A percentile compares a stretch with the other conserved stretches of the same genome.
These are phyloP conservation scores for Linum trigynum DNA, from an alignment of 345 rosid species.

Conservation along the genomic window DNA sequence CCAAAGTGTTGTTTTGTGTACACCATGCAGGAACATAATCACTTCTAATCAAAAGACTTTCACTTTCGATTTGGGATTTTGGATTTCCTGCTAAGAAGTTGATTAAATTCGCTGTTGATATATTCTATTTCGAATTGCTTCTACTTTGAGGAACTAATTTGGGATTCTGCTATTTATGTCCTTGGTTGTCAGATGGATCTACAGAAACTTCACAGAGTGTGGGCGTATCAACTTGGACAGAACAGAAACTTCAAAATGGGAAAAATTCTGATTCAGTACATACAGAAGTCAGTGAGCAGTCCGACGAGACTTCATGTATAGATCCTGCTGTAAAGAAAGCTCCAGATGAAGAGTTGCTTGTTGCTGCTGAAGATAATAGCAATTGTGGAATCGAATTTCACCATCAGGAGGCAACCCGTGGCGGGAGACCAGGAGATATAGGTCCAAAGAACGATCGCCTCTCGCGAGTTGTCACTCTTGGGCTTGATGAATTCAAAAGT, in stretches of 20 bases:
- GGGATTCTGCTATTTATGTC: background rate
- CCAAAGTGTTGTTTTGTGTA: no score
- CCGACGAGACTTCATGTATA: constrained; percentile 15
- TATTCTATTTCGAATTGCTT: no score
- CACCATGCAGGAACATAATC: no score
- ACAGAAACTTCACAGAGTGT: constrained; percentile 13
- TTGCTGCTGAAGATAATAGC: background rate
- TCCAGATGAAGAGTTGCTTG: constrained; percentile 11
- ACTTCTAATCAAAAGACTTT: no score
- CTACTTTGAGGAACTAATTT: no score
- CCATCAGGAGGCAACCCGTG: constrained; percentile 19
- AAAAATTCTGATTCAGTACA: constrained; percentile 20
- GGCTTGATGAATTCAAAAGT: constrained; percentile 95
- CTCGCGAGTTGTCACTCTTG: constrained; percentile 52
- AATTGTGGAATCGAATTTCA: background rate
- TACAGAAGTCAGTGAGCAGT: constrained; percentile 19
- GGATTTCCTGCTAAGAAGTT: no score
- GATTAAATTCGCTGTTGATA: no score
- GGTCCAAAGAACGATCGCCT: constrained; percentile 34
- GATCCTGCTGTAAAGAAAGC: constrained; percentile 16
- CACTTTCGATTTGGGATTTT: no score
- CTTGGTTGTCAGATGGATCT: constrained; percentile 38
- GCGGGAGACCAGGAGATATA: constrained; percentile 22
- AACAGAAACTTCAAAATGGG: constrained; percentile 13
- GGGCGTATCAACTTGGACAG: constrained; percentile 29